A percentile compares a stretch with the other conserved stretches of the same genome.
Conservation (phyloP, 176 grass and related monocot genomes). For the Hyparrhenia diplandra region DNA sequence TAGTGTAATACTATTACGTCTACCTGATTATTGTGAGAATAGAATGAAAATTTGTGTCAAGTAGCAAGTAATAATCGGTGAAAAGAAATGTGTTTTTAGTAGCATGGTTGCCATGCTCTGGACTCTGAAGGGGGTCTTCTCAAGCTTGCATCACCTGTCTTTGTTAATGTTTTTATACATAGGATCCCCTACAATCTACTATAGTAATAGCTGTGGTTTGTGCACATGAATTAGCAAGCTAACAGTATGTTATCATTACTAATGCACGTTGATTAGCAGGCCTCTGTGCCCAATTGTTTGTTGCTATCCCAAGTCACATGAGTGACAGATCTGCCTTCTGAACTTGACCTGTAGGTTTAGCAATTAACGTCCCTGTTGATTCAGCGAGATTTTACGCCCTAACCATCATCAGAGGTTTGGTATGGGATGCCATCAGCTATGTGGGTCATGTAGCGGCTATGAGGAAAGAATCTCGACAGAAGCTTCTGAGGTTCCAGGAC, state of each 20-base stretch:
- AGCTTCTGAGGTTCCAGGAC: slow-evolving; percentile 40
- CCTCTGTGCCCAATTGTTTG: not conserved
- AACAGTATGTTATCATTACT: not conserved
- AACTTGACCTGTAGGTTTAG: slow-evolving; percentile 34
- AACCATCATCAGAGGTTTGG: slow-evolving; percentile 45
- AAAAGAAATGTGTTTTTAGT: too few relatives aligned
- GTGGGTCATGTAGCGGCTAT: slow-evolving; percentile 20
- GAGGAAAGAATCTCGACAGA: slow-evolving; percentile 50
- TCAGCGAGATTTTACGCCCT: slow-evolving; percentile 43
- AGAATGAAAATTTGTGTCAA: not conserved
- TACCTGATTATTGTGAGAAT: not conserved
- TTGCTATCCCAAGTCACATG: not conserved
- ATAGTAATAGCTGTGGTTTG: too few relatives aligned
- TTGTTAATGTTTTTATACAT: not conserved
- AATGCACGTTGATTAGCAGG: not conserved
- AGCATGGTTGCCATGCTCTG: too few relatives aligned
- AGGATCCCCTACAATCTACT: not conserved
- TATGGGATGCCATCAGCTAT: slow-evolving; percentile 52
- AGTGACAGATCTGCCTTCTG: slow-evolving; percentile 13
- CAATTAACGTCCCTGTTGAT: slow-evolving; percentile 40
- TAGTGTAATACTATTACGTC: not conserved
- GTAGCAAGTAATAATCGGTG: too few relatives aligned
- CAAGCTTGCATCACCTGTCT: too few relatives aligned
- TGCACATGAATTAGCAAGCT: slow-evolving; percentile 6
- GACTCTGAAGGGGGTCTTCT: too few relatives aligned